Base-by-base conservation (phyloP, 495 filamentous ascomycete genomes). In the Hypoxylon cercidicola region DNA sequence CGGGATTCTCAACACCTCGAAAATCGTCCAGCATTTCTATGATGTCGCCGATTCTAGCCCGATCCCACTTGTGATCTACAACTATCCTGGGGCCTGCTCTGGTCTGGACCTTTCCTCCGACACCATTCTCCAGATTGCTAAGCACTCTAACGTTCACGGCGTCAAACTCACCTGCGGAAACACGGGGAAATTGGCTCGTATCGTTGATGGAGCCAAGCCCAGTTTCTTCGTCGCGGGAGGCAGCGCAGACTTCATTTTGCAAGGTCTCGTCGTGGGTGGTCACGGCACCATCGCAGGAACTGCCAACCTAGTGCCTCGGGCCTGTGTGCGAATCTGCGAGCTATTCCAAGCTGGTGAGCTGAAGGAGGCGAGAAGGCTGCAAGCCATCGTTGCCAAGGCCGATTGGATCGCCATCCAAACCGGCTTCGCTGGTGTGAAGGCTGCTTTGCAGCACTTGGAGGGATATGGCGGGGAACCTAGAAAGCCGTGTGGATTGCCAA, bases 101-200 rank as follows among this genome's bases (percentile, higher is more conserved):
- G 92, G 91, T 8, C 88, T 94, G 53, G 91, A 94, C 66, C 88
- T 96, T 79, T 89, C 91, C 77, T 90, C 87, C 20, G 91, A 96
- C 68, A 82, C 90, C 45, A 85, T 94, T 64, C 86, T 94, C 69
- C 76, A 82, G 57, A 82, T 96, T 52, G 88, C 89, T 1, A 77
- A 88, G 59, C 89, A 93, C 65, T 84, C 89, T 39, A 90, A 92
- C 59, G 85, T 96, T 66, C 81, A 90, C 54, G 91, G 92, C 43
- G 91, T 90, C 18, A 94, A 94, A 77, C 90, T 96, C 78, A 94
- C 92, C 6, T 93, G 91, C 65, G 92, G 90, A 18, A 93, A 93
- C 75, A 93, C 90, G 4, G 92, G 91, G 39, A 96, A 94, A 75
- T 75, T 96, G 63, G 90, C 90, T n/a, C 85, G 92, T 48, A 77